Percentiles rank a stretch among this genome's conserved stretches.
Evolutionary conservation across 1,284 basidiomycete species (phyloP).

Genomic region (Ustilago xerochloae): DNA sequence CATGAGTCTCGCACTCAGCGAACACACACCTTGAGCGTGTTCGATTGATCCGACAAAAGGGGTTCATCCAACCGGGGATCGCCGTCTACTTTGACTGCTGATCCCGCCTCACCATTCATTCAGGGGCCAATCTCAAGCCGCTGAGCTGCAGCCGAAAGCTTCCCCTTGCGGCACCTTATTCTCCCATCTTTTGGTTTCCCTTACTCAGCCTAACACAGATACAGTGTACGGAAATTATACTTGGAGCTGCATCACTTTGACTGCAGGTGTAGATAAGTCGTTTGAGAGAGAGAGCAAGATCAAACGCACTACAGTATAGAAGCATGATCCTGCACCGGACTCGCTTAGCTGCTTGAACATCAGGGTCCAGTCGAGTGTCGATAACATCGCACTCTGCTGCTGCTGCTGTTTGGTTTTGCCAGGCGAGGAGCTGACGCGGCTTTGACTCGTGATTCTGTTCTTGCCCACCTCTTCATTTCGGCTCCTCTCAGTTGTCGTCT

Average conservation of each 20-base stretch:
- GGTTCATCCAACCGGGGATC: conserved; percentile 5
- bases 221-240: too few species aligned
- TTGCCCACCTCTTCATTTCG: too few species aligned
- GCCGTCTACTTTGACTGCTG: conserved; percentile 5
- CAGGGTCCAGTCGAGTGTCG: conserved; percentile 6
- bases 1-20: not conserved
- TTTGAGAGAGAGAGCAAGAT: not conserved
- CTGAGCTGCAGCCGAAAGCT: not conserved
- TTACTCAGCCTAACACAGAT: not conserved
- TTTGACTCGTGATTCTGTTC: too few species aligned
- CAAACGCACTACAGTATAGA: not conserved
- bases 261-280: not conserved
- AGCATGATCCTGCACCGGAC: not conserved
- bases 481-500: too few species aligned
- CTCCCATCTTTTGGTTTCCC: not conserved
- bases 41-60: not conserved
- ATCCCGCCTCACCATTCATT: conserved; percentile 3
- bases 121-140: conserved; percentile 6
- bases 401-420: not conserved
- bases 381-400: too few species aligned
- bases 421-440: conserved; percentile 4
- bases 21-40: too few species aligned
- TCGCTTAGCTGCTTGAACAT: conserved; percentile 9
- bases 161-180: not conserved
- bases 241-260: not conserved